These are phyloP conservation scores for Xylariaceae sp. DNA, from an alignment of 2,329 filamentous ascomycete species.

Conservation along the genomic window DNA sequence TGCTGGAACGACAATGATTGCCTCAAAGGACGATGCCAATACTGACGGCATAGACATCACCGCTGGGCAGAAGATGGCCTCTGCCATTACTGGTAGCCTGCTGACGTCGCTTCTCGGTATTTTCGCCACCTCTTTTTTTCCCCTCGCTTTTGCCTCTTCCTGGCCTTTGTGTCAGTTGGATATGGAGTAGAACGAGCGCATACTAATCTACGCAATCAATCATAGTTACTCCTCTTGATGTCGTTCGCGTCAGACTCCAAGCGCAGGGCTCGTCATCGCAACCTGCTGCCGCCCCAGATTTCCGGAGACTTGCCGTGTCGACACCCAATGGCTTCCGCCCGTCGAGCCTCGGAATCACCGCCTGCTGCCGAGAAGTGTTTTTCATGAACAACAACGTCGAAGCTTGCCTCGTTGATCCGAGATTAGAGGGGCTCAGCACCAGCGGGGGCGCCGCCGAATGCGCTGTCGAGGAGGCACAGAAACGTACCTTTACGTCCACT, in stretches of 20 bases:
- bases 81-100: conserved; percentile 84
- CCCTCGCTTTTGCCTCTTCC: not conserved
- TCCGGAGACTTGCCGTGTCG: conserved; percentile 53
- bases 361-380: conserved; percentile 95
- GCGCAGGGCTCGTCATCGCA: conserved; percentile 59
- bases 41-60: conserved; percentile 63
- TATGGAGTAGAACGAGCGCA: not conserved
- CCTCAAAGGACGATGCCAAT: conserved; percentile 36
- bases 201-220: conserved; percentile 16
- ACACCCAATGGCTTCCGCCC: conserved; percentile 66
- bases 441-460: conserved; percentile 59
- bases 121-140: conserved; percentile 28
- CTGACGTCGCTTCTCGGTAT: conserved; percentile 83
- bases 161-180: not conserved
- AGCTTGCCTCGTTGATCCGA: conserved; percentile 70
- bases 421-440: conserved; percentile 44
- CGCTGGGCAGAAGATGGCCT: conserved; percentile 86
- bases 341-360: conserved; percentile 80
- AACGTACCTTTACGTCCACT: conserved; percentile 81
- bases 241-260: conserved; percentile 91
- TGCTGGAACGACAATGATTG: conserved; percentile 32
- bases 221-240: conserved; percentile 90
- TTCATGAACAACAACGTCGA: conserved; percentile 85
- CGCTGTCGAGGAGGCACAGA: conserved; percentile 81
- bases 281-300: conserved; percentile 42